A percentile compares a stretch with the other conserved stretches of the same genome.
These are phyloP conservation scores for Drosera spatulata DNA, from an alignment of 179 eudicot genomes.

Conservation along the genomic window DNA sequence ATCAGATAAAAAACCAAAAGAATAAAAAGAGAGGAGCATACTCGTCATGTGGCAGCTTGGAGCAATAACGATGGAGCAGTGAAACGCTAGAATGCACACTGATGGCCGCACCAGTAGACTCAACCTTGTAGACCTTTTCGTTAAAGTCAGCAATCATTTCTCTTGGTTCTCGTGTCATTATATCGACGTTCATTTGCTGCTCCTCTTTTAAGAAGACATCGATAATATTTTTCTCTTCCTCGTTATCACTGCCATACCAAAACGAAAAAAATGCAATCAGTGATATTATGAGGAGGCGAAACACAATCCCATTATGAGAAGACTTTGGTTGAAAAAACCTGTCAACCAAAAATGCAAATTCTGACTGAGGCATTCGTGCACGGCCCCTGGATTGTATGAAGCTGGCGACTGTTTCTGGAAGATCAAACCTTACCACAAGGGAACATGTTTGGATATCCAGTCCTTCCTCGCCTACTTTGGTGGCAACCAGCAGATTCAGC, in stretches of 20 bases:
- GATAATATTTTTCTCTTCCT: slow-evolving; percentile 54
- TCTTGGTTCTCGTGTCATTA: slow-evolving; percentile 34
- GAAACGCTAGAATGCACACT: slow-evolving; percentile 64
- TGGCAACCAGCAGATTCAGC: slow-evolving; percentile 91
- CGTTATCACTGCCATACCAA: slow-evolving; percentile 44
- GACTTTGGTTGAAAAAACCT: slow-evolving; percentile 30
- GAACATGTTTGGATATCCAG: slow-evolving; percentile 99
- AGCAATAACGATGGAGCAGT: slow-evolving; percentile 81
- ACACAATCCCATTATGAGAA: background rate
- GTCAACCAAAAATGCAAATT: slow-evolving; percentile 89
- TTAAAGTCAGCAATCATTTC: slow-evolving; percentile 21
- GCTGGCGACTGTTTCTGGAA: slow-evolving; percentile 94
- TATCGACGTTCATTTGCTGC: slow-evolving; percentile 70
- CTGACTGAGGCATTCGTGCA: slow-evolving; percentile 95
- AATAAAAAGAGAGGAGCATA: slow-evolving; percentile 21
- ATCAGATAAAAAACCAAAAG: background rate
- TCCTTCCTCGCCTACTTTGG: slow-evolving; percentile 99
- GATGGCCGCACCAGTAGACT: slow-evolving; percentile 80
- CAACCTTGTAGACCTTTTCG: slow-evolving; percentile 63
- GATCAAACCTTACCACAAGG: slow-evolving; percentile 95
- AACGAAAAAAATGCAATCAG: slow-evolving; percentile 8
- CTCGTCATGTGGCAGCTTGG: slow-evolving; percentile 98
- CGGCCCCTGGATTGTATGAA: slow-evolving; percentile 99
- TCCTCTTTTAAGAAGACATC: slow-evolving; percentile 55
- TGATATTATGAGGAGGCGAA: background rate